Conservation (phyloP, 176 grass and related monocot genomes). For the Musa troglodytarum region DNA sequence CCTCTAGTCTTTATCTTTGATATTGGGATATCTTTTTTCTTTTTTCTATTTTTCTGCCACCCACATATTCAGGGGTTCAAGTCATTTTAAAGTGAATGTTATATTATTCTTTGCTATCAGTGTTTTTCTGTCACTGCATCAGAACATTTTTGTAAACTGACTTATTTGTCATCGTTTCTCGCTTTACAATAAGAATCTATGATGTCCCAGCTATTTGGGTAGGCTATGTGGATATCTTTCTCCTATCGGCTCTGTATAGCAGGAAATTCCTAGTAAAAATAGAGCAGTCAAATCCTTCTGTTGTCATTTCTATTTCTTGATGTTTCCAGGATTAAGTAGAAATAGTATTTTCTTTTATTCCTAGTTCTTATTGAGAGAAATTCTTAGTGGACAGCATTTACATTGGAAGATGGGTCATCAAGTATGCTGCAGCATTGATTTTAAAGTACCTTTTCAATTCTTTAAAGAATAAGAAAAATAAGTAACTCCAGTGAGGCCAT, state of each 20-base stretch:
- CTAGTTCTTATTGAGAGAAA: no score
- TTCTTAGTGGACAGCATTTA: no score
- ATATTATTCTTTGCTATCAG: neutral
- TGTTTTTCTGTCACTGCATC: neutral
- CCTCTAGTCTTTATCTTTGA: constrained; percentile 18
- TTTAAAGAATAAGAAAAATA: neutral
- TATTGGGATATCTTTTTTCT: neutral
- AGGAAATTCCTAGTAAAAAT: no score
- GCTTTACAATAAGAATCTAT: neutral
- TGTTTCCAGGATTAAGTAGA: no score
- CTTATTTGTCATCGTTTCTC: neutral
- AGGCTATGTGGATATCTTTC: no score
- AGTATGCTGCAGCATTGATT: no score
- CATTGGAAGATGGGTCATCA: no score
- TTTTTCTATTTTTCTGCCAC: neutral
- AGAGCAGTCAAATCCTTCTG: no score
- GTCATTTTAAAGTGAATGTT: neutral
- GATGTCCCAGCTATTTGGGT: neutral
- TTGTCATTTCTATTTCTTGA: no score
- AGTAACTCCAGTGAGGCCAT: neutral
- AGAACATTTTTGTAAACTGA: neutral
- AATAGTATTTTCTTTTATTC: no score
- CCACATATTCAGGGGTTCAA: neutral
- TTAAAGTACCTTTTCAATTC: no score
- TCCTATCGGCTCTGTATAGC: no score